These are phyloP conservation scores for Amesomyces nigricolor DNA, from an alignment of 2,329 filamentous ascomycete species.

Conservation along the genomic window DNA sequence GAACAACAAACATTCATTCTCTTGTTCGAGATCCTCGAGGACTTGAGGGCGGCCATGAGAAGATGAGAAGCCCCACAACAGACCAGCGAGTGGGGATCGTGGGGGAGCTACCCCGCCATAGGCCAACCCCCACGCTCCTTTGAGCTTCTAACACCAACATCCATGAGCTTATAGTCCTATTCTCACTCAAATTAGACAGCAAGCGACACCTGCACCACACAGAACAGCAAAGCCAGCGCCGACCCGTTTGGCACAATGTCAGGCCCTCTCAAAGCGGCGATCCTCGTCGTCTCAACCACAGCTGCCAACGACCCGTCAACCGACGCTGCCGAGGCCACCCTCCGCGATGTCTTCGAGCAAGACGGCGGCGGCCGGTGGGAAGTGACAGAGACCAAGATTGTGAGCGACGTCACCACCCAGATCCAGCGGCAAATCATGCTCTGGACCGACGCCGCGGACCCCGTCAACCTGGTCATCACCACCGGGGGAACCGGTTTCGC, in stretches of 20 bases:
- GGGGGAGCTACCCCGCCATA: no score
- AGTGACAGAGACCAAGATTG: slow-evolving; percentile 63
- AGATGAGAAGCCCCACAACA: no score
- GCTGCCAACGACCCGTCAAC: slow-evolving; percentile 72
- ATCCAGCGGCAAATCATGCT: slow-evolving; percentile 68
- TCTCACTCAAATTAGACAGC: no score
- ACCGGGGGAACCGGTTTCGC: slow-evolving; percentile 95
- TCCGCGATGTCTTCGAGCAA: slow-evolving; percentile 63
- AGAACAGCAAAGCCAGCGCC: no score
- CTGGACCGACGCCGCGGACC: slow-evolving; percentile 63
- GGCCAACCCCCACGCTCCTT: no score
- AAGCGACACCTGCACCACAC: no score
- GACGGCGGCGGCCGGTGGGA: slow-evolving; percentile 68
- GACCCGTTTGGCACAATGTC: slow-evolving; percentile 29
- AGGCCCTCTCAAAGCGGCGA: slow-evolving; percentile 59
- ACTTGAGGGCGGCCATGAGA: background rate
- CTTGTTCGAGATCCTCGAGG: background rate
- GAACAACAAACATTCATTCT: no score
- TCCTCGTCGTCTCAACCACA: slow-evolving; percentile 88
- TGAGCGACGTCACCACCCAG: slow-evolving; percentile 66
- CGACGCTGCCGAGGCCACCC: slow-evolving; percentile 63
- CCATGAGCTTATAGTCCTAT: no score
- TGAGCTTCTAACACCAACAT: no score
- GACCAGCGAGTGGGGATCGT: no score
- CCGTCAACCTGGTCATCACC: slow-evolving; percentile 72